Base-by-base conservation (phyloP, 306 rosid species). In the Cicer arietinum region DNA sequence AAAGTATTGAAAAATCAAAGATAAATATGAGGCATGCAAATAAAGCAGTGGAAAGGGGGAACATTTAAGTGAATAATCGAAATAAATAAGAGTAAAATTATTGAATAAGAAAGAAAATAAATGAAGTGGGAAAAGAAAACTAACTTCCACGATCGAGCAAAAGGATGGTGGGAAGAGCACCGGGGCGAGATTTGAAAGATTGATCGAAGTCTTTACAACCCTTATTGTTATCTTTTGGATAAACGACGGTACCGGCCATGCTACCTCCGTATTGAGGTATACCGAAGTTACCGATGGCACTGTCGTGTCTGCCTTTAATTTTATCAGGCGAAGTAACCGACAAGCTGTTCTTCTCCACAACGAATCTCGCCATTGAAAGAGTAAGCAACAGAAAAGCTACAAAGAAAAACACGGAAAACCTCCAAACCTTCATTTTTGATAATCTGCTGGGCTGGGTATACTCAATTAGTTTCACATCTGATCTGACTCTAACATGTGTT, bases 281-380 rank as follows among this genome's bases (percentile, higher is more conserved):
- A 39, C 97, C 97, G 69, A 92, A 92, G 88, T 92, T 92, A 0
- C 96, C 98, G 86, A 92, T 92, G 64, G 98, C 93, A 83, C 90
- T 92, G 53, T 92, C 94, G 50, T 90, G 75, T 2, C 73, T 82
- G n/a, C 98, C 96, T 35, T 85, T 87, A 64, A 92, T 87, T 67
- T 75, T 79, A 0, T 87, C 97, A 5, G 97, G 94, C 6, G 97
- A 90, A 0, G 92, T 81, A 61, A 92, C 92, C 87, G 79, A 83
- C 88, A 92, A 83, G 86, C 92, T 92, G 83, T 92, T 92, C 94
- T 92, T 92, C 79, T 92, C 97, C 80, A 92, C 97, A 70, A 92
- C 96, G 54, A 92, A 90, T 80, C 88, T 90, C 80, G 81, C 97
- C 75, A 56, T 57, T 42, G 90, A 80, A 6, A 60, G 5, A 6